Percentiles rank a stretch among this genome's conserved stretches.
phyloP scores from a whole-genome alignment of 768 basidiomycete species.

The Ramaria rubella region DNA sequence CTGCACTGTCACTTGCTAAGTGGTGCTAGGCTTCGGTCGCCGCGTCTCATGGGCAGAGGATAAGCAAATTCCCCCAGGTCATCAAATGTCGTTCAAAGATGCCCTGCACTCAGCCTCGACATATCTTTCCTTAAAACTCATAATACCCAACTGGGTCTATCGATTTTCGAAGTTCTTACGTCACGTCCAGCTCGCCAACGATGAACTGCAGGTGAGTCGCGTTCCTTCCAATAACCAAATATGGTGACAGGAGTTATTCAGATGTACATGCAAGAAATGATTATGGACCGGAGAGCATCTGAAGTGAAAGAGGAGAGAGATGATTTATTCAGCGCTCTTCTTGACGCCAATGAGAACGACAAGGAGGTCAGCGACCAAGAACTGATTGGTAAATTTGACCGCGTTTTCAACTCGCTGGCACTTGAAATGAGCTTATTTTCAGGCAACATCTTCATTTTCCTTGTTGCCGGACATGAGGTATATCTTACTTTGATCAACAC shows the following conservation, averaged over 20 bases:
- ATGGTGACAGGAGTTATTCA: not conserved
- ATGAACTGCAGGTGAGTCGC: conserved; percentile 19
- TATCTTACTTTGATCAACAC: not conserved
- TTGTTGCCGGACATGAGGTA: conserved; percentile 22
- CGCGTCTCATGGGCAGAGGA: conserved; percentile 44
- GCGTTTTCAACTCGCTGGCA: not conserved
- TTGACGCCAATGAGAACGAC: conserved; percentile 42
- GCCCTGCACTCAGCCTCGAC: conserved; percentile 39
- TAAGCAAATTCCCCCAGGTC: conserved; percentile 34
- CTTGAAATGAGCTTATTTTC: not conserved
- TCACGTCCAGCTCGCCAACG: conserved; percentile 18
- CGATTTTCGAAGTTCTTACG: conserved; percentile 29
- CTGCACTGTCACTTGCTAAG: not conserved
- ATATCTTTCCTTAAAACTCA: conserved; percentile 31
- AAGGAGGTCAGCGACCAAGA: conserved; percentile 33
- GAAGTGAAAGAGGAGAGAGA: conserved; percentile 29
- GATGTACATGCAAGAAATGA: conserved; percentile 49
- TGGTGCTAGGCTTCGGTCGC: conserved; percentile 42
- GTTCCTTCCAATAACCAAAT: not conserved
- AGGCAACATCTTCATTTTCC: conserved; percentile 14
- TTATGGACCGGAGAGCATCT: conserved; percentile 33
- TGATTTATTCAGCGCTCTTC: conserved; percentile 47
- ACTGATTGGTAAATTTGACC: conserved; percentile 29
- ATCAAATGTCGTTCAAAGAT: conserved; percentile 43
- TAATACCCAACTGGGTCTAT: conserved; percentile 36